Conservation (phyloP, 257 asterid genomes). For the Ocimum tenuiflorum region DNA sequence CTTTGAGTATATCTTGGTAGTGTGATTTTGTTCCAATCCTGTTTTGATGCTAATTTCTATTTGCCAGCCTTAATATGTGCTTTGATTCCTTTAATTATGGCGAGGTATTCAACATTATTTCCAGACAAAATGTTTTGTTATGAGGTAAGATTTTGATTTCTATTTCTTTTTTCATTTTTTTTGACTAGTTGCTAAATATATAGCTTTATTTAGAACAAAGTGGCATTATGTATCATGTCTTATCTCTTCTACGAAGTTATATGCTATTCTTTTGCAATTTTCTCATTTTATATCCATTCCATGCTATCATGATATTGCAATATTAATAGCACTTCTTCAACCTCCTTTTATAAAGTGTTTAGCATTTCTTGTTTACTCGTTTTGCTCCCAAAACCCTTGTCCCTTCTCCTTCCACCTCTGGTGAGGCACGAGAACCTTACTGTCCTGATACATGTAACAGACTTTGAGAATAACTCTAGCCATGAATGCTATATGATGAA, state of each 20-base stretch:
- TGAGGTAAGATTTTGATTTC: constrained; percentile 45
- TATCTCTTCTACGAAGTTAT: neutral
- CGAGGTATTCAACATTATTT: constrained; percentile 71
- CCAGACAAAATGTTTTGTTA: constrained; percentile 67
- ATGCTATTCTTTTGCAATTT: neutral
- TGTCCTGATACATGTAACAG: neutral
- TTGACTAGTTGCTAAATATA: neutral
- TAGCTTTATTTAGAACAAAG: neutral
- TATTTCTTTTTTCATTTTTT: neutral
- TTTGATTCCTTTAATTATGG: constrained; percentile 72
- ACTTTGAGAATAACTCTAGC: neutral
- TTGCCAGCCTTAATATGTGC: constrained; percentile 82
- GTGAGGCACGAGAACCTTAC: neutral
- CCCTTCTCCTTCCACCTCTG: neutral
- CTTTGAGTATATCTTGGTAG: neutral
- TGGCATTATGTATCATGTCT: neutral
- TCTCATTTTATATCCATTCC: neutral
- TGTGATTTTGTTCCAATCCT: constrained; percentile 8
- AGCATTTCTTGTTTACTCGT: neutral
- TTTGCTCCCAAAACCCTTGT: too few species aligned
- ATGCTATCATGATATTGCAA: neutral
- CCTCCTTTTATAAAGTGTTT: neutral
- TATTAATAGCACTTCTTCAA: neutral
- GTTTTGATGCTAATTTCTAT: constrained; percentile 23
- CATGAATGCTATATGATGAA: constrained; percentile 13